These are phyloP conservation scores for Lojkania enalia DNA, from an alignment of 2,329 filamentous ascomycete genomes.

Conservation along the genomic window DNA sequence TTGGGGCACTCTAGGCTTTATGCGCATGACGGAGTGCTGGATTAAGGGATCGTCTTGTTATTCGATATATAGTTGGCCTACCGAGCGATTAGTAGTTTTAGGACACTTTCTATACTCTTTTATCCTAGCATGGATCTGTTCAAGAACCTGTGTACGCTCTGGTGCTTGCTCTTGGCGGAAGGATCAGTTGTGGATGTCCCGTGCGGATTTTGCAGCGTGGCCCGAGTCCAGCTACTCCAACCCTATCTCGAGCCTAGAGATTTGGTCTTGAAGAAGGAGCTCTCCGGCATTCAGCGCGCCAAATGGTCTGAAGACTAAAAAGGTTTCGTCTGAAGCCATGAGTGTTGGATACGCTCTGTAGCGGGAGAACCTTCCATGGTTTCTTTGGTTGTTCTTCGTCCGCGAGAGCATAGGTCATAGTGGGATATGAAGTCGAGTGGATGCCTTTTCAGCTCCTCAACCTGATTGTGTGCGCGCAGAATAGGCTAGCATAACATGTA, in stretches of 20 bases:
- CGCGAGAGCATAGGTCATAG: too few species aligned
- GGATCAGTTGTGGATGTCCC: slow-evolving; percentile 13
- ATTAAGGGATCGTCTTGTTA: slow-evolving; percentile 13
- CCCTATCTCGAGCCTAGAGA: slow-evolving; percentile 2
- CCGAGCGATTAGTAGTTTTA: neutral
- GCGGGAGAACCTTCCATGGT: slow-evolving; percentile 13
- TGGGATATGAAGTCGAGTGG: too few species aligned
- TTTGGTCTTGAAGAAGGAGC: slow-evolving; percentile 11
- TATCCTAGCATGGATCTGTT: slow-evolving; percentile 4
- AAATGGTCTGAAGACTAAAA: slow-evolving; percentile 11
- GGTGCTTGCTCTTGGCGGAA: slow-evolving; percentile 8
- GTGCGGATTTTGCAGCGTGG: neutral
- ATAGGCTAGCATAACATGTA: too few species aligned
- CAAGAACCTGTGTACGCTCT: slow-evolving; percentile 4
- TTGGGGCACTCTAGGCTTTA: slow-evolving; percentile 4
- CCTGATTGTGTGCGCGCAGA: too few species aligned
- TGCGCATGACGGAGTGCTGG: slow-evolving; percentile 11
- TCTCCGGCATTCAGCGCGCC: slow-evolving; percentile 5
- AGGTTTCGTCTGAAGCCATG: slow-evolving; percentile 10
- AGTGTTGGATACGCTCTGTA: slow-evolving; percentile 7
- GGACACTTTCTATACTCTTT: slow-evolving; percentile 10
- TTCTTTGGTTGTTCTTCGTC: slow-evolving; percentile 1
- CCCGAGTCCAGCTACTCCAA: slow-evolving; percentile 2
- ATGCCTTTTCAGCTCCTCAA: too few species aligned
- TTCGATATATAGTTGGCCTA: neutral